Conservation (phyloP, 2,329 filamentous ascomycete species). For the Aspergillus transmontanensis region DNA sequence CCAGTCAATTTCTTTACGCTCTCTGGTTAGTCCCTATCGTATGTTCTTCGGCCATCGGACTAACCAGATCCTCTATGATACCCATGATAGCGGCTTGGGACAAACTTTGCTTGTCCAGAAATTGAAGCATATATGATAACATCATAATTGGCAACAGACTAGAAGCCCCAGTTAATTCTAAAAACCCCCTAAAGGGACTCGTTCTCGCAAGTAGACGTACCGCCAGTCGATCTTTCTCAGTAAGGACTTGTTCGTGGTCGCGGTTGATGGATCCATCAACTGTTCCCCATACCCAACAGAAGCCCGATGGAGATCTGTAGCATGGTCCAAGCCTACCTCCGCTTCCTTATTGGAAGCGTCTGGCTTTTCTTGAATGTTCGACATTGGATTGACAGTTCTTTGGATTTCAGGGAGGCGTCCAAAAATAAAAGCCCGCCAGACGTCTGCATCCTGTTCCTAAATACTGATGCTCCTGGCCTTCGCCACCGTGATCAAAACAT, state of each 20-base stretch:
- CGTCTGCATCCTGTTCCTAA: background rate
- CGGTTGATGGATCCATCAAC: background rate
- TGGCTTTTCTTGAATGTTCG: background rate
- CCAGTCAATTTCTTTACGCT: background rate
- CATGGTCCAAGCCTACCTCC: background rate
- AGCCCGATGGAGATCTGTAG: background rate
- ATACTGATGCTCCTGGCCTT: background rate
- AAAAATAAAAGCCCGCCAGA: background rate
- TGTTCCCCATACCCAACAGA: background rate
- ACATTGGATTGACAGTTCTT: background rate
- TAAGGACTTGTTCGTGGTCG: background rate
- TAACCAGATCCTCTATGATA: conserved; percentile 1
- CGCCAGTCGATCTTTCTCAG: background rate
- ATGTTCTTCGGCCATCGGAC: background rate
- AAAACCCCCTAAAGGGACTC: background rate
- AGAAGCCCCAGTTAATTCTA: background rate
- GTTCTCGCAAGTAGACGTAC: background rate
- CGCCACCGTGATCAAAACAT: no score
- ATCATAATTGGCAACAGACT: conserved; percentile 13
- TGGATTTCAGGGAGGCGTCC: background rate
- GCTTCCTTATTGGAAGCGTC: background rate
- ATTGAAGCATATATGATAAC: conserved; percentile 16
- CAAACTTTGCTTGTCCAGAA: conserved; percentile 17
- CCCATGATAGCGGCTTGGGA: conserved; percentile 9
- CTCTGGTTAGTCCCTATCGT: background rate